These are phyloP conservation scores for Aspergillus texensis DNA, from an alignment of 2,329 filamentous ascomycete genomes.

Conservation along the genomic window DNA sequence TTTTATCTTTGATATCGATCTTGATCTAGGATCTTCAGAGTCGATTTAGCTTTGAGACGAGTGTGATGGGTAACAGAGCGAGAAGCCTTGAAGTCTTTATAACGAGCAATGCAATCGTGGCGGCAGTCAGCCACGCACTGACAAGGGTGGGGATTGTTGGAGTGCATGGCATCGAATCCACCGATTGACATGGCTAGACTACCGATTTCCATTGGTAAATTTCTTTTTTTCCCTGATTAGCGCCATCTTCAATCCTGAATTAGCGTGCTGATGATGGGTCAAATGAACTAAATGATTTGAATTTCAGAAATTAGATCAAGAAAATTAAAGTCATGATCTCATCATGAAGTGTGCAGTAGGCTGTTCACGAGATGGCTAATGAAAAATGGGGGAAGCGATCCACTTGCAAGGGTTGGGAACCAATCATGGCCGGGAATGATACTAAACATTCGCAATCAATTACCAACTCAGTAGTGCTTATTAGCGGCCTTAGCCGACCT, in stretches of 20 bases:
- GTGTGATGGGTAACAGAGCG: constrained; percentile 9
- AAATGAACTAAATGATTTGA: constrained; percentile 18
- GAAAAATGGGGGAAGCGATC: neutral
- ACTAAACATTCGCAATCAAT: neutral
- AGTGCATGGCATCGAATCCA: constrained; percentile 19
- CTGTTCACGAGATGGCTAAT: neutral
- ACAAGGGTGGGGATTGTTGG: constrained; percentile 11
- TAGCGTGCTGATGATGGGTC: constrained; percentile 1
- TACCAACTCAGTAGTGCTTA: neutral
- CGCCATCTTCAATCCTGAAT: neutral
- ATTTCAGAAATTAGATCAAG: constrained; percentile 7
- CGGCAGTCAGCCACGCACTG: constrained; percentile 9
- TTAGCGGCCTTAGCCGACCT: neutral
- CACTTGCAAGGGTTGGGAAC: neutral
- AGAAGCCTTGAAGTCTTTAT: constrained; percentile 23
- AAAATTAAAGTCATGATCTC: constrained; percentile 15
- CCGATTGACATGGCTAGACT: constrained; percentile 10
- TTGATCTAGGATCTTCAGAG: neutral
- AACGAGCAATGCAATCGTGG: constrained; percentile 16
- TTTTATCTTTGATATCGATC: constrained; percentile 3
- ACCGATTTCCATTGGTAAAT: neutral
- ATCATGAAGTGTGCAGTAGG: neutral
- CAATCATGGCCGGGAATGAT: neutral
- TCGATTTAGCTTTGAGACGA: constrained; percentile 1
- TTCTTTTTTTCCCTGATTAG: constrained; percentile 6